These are phyloP conservation scores for Nicotiana undulata DNA, from an alignment of 257 asterid species.

Conservation along the genomic window DNA sequence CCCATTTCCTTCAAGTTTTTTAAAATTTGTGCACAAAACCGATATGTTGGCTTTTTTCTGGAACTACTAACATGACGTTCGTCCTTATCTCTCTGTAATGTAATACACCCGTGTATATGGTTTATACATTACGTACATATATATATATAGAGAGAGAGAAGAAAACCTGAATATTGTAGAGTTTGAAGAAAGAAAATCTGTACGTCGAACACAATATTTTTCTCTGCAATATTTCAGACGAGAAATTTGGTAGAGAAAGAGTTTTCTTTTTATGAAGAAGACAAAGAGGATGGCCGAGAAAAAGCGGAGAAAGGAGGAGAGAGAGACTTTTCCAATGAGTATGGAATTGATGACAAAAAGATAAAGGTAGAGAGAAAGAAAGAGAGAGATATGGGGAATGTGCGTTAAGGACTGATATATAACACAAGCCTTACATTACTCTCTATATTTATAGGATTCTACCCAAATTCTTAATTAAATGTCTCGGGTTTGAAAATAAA, in stretches of 20 bases:
- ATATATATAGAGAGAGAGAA: not conserved
- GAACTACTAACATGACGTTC: too few relatives aligned
- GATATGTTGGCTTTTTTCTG: too few relatives aligned
- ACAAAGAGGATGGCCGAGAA: not conserved
- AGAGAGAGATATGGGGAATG: not conserved
- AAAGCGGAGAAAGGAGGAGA: not conserved
- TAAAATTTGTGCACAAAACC: too few relatives aligned
- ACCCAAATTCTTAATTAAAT: too few relatives aligned
- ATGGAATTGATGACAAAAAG: not conserved
- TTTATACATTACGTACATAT: too few relatives aligned
- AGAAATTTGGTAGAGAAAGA: not conserved
- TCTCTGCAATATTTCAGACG: not conserved
- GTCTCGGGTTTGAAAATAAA: too few relatives aligned
- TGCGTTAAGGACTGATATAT: not conserved
- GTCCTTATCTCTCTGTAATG: too few relatives aligned
- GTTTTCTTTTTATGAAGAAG: too few relatives aligned
- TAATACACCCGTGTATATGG: too few relatives aligned
- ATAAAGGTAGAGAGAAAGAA: not conserved
- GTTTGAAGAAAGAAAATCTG: not conserved
- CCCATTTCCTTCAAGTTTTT: too few relatives aligned
- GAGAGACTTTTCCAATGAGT: not conserved
- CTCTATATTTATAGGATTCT: too few relatives aligned
- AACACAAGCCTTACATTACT: not conserved
- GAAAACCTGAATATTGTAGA: not conserved
- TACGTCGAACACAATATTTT: not conserved